Conservation (phyloP, 2,329 filamentous ascomycete species). For the Ophioceras dolichostomum region DNA sequence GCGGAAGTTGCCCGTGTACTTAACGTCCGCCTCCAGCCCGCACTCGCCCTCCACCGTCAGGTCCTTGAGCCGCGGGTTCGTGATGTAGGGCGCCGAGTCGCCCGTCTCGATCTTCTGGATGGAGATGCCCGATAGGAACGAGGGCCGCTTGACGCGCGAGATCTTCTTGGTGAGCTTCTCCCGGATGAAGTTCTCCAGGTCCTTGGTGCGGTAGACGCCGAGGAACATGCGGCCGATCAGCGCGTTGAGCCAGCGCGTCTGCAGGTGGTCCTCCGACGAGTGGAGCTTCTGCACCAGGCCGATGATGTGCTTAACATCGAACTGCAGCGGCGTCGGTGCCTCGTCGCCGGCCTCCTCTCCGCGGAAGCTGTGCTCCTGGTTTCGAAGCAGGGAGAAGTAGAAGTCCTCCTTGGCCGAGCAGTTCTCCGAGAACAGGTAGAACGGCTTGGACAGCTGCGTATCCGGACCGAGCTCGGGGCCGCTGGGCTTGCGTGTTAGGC, state of each 20-base stretch:
- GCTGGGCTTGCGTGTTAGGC: constrained; percentile 54
- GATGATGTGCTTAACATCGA: constrained; percentile 79
- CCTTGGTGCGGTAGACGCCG: constrained; percentile 71
- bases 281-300: constrained; percentile 82
- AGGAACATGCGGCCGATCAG: constrained; percentile 81
- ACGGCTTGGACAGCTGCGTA: constrained; percentile 58
- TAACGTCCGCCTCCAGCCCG: constrained; percentile 73
- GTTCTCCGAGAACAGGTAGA: constrained; percentile 90
- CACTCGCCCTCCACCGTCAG: constrained; percentile 87
- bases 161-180: constrained; percentile 95
- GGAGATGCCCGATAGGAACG: constrained; percentile 76
- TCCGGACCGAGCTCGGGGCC: constrained; percentile 43
- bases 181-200: constrained; percentile 67
- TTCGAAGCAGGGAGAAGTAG: constrained; percentile 82
- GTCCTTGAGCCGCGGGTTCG: constrained; percentile 77
- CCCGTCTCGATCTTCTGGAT: constrained; percentile 78
- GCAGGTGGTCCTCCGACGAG: constrained; percentile 79
- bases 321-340: constrained; percentile 59
- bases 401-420: constrained; percentile 97
- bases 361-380: constrained; percentile 59
- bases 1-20: constrained; percentile 79
- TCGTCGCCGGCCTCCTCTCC: constrained; percentile 26
- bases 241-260: constrained; percentile 90
- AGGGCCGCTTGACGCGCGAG: constrained; percentile 79
- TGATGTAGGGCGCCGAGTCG: constrained; percentile 76